A percentile compares a stretch with the other conserved stretches of the same genome.
Conservation (phyloP, 2,329 filamentous ascomycete genomes). For the Cercospora brassicicola region DNA sequence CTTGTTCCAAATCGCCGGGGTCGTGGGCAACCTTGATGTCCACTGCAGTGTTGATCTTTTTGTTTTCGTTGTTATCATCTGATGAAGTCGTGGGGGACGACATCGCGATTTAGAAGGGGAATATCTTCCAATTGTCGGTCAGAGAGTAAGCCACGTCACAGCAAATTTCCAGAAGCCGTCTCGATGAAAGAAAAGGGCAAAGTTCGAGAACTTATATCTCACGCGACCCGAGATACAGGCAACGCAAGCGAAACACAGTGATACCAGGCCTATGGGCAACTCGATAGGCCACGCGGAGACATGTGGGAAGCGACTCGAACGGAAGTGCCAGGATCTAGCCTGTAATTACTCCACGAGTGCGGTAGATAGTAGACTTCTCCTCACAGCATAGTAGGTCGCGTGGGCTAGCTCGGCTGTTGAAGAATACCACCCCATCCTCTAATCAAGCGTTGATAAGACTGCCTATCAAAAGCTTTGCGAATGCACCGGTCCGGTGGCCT, state of each 20-base stretch:
- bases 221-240: background rate
- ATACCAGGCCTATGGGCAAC: background rate
- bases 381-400: background rate
- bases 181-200: background rate
- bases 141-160: background rate
- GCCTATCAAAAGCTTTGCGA: constrained; percentile 2
- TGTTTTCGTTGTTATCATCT: constrained; percentile 2
- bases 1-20: constrained; percentile 6
- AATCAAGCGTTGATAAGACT: constrained; percentile 1
- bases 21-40: background rate
- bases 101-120: background rate
- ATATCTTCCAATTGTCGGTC: background rate
- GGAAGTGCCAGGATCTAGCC: background rate
- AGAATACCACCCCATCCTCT: background rate
- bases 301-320: background rate
- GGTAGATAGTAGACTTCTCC: background rate
- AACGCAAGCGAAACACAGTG: background rate
- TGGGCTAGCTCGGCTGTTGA: background rate
- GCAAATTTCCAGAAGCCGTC: background rate
- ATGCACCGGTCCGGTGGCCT: constrained; percentile 1
- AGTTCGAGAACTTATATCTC: background rate
- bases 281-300: constrained; percentile 2
- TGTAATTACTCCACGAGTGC: background rate
- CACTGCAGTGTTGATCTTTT: constrained; percentile 1
- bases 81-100: background rate